Percentiles rank a stretch among this genome's conserved stretches.
phyloP scores from a whole-genome alignment of 306 rosid species.

The Sindora glabra region DNA sequence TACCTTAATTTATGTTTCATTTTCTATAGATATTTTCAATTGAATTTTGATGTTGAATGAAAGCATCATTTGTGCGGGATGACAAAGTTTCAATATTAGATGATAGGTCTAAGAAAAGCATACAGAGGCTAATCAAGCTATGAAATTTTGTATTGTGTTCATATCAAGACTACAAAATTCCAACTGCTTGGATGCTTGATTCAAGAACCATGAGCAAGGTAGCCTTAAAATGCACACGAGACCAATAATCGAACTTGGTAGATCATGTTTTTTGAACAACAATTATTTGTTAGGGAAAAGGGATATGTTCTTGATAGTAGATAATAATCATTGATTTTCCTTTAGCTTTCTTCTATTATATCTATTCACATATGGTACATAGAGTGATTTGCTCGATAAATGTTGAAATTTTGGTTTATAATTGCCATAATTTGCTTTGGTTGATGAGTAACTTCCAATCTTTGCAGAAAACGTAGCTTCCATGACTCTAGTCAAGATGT shows the following conservation, averaged over 20 bases:
- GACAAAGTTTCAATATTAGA: constrained; percentile 82
- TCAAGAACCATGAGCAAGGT: constrained; percentile 70
- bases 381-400: no score
- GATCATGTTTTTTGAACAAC: not conserved
- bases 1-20: constrained; percentile 45
- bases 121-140: constrained; percentile 47
- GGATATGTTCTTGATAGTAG: no score
- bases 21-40: constrained; percentile 1
- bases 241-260: not conserved
- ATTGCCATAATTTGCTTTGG: not conserved
- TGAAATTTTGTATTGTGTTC: constrained; percentile 49
- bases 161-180: constrained; percentile 61
- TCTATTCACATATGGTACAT: no score
- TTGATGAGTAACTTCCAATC: not conserved
- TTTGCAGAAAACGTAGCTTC: constrained; percentile 76
- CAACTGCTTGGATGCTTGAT: constrained; percentile 92
- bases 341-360: no score
- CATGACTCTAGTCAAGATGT: constrained; percentile 70
- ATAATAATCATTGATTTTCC: no score
- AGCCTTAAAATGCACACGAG: not conserved
- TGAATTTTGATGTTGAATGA: not conserved
- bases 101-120: constrained; percentile 56
- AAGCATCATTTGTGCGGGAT: constrained; percentile 41
- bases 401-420: not conserved
- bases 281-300: no score